phyloP scores from a whole-genome alignment of 345 rosid genomes.

The Aegle marmelos region DNA sequence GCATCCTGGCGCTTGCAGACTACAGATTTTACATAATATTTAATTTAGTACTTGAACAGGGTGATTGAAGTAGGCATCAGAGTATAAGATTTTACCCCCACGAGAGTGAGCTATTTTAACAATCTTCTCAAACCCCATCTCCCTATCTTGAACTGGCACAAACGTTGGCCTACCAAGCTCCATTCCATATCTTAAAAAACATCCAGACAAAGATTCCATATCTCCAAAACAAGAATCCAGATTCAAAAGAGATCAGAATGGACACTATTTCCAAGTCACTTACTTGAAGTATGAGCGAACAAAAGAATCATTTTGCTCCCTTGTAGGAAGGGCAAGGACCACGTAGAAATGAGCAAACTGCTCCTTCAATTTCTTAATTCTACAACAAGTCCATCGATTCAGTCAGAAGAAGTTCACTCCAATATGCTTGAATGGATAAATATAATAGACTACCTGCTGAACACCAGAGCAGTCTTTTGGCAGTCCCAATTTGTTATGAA shows the following conservation, averaged over 20 bases:
- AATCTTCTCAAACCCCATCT: constrained; percentile 96
- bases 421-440: not conserved
- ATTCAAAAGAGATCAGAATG: not conserved
- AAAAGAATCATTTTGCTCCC: constrained; percentile 70
- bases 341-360: constrained; percentile 76
- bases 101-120: constrained; percentile 81
- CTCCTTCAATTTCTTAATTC: constrained; percentile 63
- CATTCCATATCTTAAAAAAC: constrained; percentile 53
- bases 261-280: constrained; percentile 23
- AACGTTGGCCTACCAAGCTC: constrained; percentile 87
- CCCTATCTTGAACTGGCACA: constrained; percentile 71
- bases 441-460: constrained; percentile 49
- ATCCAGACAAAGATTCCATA: not conserved
- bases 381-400: constrained; percentile 22
- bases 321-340: constrained; percentile 54
- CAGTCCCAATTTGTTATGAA: constrained; percentile 75
- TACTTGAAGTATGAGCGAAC: constrained; percentile 77
- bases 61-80: not conserved
- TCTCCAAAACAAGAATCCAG: not conserved
- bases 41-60: not conserved
- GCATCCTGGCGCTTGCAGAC: constrained; percentile 77
- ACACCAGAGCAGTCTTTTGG: constrained; percentile 34
- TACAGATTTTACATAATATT: constrained; percentile 30
- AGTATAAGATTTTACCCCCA: constrained; percentile 49
- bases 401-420: not conserved